Conservation (phyloP, 2,329 filamentous ascomycete genomes). For the Ilyonectria mors-panacis region DNA sequence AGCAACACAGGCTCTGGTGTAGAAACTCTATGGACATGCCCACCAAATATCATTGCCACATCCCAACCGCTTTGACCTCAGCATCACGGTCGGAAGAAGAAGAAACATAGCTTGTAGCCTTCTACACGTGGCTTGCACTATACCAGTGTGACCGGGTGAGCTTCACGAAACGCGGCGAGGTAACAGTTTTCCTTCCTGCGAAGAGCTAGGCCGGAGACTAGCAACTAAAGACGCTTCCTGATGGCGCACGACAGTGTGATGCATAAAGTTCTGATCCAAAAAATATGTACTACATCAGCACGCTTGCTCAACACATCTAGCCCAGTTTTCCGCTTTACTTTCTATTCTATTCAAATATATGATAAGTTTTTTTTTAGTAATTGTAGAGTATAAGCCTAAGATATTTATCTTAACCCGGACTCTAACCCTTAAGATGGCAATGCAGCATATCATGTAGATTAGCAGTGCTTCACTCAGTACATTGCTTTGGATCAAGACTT, state of each 20-base stretch:
- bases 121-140: conserved; percentile 12
- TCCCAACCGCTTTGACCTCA: not conserved
- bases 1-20: not conserved
- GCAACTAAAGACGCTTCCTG: conserved; percentile 13
- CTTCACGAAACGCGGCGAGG: not conserved
- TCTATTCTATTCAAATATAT: no score
- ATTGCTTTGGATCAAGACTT: no score
- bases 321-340: no score
- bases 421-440: no score
- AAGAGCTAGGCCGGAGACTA: conserved; percentile 35
- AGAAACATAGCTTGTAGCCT: conserved; percentile 2
- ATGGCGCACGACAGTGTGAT: conserved; percentile 15
- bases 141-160: not conserved
- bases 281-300: no score
- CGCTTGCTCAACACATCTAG: no score
- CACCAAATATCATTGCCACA: not conserved
- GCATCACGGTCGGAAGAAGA: conserved; percentile 16
- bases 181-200: conserved; percentile 3
- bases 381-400: no score
- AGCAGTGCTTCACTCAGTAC: no score
- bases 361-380: no score
- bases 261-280: no score
- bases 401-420: no score
- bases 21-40: not conserved
- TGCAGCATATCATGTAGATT: no score